phyloP scores from a whole-genome alignment of 2,329 filamentous ascomycete genomes.

The Escovopsis sp. region DNA sequence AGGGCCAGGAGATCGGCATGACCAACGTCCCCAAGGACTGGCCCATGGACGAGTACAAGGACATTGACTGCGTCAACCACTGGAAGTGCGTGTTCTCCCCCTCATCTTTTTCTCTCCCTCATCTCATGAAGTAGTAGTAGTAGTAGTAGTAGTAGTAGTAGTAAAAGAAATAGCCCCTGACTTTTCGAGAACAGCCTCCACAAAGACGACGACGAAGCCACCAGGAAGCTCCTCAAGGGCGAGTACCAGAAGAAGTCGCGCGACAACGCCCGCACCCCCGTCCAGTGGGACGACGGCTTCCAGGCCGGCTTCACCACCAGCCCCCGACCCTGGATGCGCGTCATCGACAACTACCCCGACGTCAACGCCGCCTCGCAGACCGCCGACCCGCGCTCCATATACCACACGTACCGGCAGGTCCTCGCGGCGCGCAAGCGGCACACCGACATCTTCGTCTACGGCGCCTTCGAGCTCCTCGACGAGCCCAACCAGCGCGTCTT shows the following conservation, averaged over 20 bases:
- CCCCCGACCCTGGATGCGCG: slow-evolving; percentile 53
- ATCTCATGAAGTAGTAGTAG: too few species aligned
- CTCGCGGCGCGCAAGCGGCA: slow-evolving; percentile 45
- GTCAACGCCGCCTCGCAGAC: slow-evolving; percentile 48
- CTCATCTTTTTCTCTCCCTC: slow-evolving; percentile 1
- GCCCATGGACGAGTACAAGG: slow-evolving; percentile 52
- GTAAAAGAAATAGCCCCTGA: too few species aligned
- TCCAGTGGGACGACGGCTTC: slow-evolving; percentile 50
- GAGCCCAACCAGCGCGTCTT: slow-evolving; percentile 22
- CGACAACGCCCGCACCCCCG: slow-evolving; percentile 57
- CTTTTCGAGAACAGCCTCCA: slow-evolving; percentile 20
- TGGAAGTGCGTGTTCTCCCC: slow-evolving; percentile 25
- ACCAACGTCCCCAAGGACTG: slow-evolving; percentile 46
- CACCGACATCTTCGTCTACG: slow-evolving; percentile 52
- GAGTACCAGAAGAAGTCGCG: slow-evolving; percentile 45
- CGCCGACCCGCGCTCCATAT: slow-evolving; percentile 33
- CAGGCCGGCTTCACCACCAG: slow-evolving; percentile 51
- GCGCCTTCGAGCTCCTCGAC: slow-evolving; percentile 31
- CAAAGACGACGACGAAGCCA: slow-evolving; percentile 25
- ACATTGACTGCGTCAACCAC: slow-evolving; percentile 44
- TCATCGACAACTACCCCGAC: slow-evolving; percentile 45
- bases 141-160: too few species aligned
- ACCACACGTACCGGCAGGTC: slow-evolving; percentile 46
- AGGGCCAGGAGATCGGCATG: slow-evolving; percentile 57
- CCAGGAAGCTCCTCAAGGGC: slow-evolving; percentile 20